Evolutionary conservation across 805 yeast genomes (phyloP).

Genomic region (Candida yuanshanica): DNA sequence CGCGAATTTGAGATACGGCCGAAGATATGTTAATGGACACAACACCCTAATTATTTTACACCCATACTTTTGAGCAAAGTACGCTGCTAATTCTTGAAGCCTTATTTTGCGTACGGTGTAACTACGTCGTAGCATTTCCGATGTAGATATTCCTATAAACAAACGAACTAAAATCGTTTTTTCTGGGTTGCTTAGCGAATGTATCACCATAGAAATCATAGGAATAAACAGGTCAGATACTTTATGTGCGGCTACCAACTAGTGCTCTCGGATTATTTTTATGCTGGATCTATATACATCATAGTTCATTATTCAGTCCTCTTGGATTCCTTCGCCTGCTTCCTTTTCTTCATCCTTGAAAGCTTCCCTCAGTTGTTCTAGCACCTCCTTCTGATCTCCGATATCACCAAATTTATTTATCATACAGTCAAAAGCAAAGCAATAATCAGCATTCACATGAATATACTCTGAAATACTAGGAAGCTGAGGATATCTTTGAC

Average conservation of each 20-base stretch:
- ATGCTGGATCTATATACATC: not conserved
- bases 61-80: too few relatives aligned
- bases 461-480: conserved; percentile 32
- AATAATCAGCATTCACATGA: conserved; percentile 28
- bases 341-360: conserved; percentile 26
- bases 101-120: too few relatives aligned
- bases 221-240: not conserved
- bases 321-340: conserved; percentile 12
- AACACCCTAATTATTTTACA: too few relatives aligned
- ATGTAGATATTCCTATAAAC: too few relatives aligned
- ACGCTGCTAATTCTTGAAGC: too few relatives aligned
- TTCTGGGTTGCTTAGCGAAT: too few relatives aligned
- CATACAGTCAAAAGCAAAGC: conserved; percentile 68
- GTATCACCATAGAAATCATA: too few relatives aligned
- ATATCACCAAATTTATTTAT: conserved; percentile 40
- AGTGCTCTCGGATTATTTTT: not conserved
- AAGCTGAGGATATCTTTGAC: conserved; percentile 75
- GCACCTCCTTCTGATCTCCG: conserved; percentile 28
- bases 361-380: conserved; percentile 25
- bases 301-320: conserved; percentile 3
- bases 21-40: too few relatives aligned
- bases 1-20: too few relatives aligned
- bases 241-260: not conserved
- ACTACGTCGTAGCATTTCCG: too few relatives aligned
- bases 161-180: too few relatives aligned